Conservation (phyloP, 129 eudicot genomes). For the Tagetes patula region DNA sequence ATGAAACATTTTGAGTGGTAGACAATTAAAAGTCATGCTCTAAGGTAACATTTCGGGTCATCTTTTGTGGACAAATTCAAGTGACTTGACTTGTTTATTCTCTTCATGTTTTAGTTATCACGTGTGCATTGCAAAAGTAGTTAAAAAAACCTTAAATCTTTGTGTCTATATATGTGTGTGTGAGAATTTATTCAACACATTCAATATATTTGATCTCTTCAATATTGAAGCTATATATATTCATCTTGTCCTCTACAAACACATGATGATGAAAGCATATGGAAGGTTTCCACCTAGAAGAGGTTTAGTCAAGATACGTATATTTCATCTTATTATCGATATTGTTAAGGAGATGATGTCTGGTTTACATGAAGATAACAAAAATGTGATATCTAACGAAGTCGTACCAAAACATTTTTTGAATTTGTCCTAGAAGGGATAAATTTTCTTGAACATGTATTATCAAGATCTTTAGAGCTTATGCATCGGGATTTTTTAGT, state of each 20-base stretch:
- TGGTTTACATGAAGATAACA: background rate
- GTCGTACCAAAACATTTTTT: background rate
- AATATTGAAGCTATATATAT: background rate
- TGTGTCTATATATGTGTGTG: background rate
- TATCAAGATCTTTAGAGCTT: too few species aligned
- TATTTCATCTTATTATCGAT: conserved; percentile 16
- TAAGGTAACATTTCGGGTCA: conserved; percentile 19
- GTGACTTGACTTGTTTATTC: conserved; percentile 27
- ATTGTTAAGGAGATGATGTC: conserved; percentile 11
- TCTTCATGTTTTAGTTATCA: conserved; percentile 2
- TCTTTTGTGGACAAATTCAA: conserved; percentile 4
- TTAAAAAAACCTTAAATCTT: background rate
- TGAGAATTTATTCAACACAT: conserved; percentile 1
- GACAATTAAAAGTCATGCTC: conserved; percentile 14
- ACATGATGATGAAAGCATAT: background rate
- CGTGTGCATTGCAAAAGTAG: background rate
- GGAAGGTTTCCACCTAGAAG: conserved; percentile 34
- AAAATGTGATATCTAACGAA: background rate
- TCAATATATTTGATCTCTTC: background rate
- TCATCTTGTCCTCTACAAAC: background rate
- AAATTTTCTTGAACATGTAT: background rate
- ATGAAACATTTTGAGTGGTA: conserved; percentile 15
- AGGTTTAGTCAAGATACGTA: conserved; percentile 25
- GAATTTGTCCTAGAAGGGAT: background rate
- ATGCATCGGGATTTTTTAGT: too few species aligned